A percentile compares a stretch with the other conserved stretches of the same genome.
Conservation (phyloP, 805 yeast species). For the Ogataea methylovora region DNA sequence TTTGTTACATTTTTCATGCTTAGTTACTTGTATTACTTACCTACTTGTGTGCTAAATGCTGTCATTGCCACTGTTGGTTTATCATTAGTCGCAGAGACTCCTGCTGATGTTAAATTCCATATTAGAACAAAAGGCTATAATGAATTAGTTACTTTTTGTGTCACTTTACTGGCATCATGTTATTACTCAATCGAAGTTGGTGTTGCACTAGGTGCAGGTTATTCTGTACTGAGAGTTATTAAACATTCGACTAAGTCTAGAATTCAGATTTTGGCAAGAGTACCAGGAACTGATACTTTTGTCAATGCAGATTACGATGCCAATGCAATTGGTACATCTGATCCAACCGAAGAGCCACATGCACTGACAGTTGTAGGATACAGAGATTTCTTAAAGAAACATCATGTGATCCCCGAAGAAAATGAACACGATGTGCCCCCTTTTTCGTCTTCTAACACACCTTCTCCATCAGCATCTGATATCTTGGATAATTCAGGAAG, state of each 20-base stretch:
- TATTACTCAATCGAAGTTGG: slow-evolving; percentile 84
- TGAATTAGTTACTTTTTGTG: slow-evolving; percentile 60
- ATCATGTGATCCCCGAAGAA: too few relatives aligned
- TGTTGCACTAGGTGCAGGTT: slow-evolving; percentile 76
- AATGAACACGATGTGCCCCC: too few relatives aligned
- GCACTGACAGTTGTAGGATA: slow-evolving; percentile 17
- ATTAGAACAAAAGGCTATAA: slow-evolving; percentile 65
- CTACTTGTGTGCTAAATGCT: slow-evolving; percentile 72
- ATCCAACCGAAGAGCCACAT: slow-evolving; percentile 6
- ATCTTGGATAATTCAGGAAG: too few relatives aligned
- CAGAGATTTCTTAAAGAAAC: slow-evolving; percentile 14
- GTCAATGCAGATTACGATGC: slow-evolving; percentile 59
- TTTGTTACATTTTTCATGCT: slow-evolving; percentile 55
- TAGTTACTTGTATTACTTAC: slow-evolving; percentile 62
- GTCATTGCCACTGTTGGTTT: slow-evolving; percentile 75
- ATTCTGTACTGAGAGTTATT: slow-evolving; percentile 72
- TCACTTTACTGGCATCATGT: slow-evolving; percentile 59
- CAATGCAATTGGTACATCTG: slow-evolving; percentile 7
- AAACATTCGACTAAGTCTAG: slow-evolving; percentile 76
- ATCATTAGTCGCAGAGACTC: slow-evolving; percentile 75
- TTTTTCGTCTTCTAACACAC: neutral
- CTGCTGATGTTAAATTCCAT: slow-evolving; percentile 69
- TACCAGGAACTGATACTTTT: slow-evolving; percentile 53
- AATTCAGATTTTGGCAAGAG: slow-evolving; percentile 73
- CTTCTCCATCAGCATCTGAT: neutral